Percentiles rank a stretch among this genome's conserved stretches.
Evolutionary conservation across 345 rosid species (phyloP).

Genomic region (Linum trigynum): DNA sequence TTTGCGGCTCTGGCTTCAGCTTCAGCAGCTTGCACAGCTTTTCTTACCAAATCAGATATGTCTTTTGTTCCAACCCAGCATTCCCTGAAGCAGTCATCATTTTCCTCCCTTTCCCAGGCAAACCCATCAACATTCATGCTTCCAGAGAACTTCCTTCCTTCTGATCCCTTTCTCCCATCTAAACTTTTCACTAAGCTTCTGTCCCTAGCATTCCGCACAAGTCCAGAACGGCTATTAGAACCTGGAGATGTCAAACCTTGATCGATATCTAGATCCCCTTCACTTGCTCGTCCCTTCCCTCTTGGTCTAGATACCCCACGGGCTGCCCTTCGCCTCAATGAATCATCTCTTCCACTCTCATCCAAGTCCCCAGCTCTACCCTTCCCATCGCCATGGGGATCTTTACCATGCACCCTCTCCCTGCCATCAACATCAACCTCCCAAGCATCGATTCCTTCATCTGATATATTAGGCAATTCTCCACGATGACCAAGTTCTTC

Average conservation of each 20-base stretch:
- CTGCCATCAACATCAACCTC: conserved; percentile 41
- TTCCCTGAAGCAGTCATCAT: conserved; percentile 64
- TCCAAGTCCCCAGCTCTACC: conserved; percentile 49
- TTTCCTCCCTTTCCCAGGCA: conserved; percentile 52
- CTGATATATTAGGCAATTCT: conserved; percentile 36
- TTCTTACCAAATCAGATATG: conserved; percentile 63
- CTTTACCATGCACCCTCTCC: conserved; percentile 37
- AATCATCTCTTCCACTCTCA: conserved; percentile 70
- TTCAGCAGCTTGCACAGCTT: conserved; percentile 89
- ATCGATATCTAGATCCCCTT: conserved; percentile 48
- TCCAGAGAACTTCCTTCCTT: conserved; percentile 34
- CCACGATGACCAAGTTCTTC: conserved; percentile 25
- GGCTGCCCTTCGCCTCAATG: conserved; percentile 47
- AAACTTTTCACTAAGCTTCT: conserved; percentile 34
- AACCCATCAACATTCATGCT: conserved; percentile 35
- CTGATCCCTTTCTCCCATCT: conserved; percentile 45
- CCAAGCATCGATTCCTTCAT: conserved; percentile 28
- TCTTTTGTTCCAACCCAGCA: conserved; percentile 75
- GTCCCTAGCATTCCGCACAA: conserved; percentile 41
- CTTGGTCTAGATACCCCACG: conserved; percentile 52
- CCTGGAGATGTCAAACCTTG: conserved; percentile 52
- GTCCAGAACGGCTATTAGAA: conserved; percentile 47
- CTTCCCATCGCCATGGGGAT: conserved; percentile 35
- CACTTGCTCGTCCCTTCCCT: conserved; percentile 63
- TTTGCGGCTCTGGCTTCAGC: conserved; percentile 85